phyloP scores from a whole-genome alignment of 73 alveolate genomes.

The Chromera velia region DNA sequence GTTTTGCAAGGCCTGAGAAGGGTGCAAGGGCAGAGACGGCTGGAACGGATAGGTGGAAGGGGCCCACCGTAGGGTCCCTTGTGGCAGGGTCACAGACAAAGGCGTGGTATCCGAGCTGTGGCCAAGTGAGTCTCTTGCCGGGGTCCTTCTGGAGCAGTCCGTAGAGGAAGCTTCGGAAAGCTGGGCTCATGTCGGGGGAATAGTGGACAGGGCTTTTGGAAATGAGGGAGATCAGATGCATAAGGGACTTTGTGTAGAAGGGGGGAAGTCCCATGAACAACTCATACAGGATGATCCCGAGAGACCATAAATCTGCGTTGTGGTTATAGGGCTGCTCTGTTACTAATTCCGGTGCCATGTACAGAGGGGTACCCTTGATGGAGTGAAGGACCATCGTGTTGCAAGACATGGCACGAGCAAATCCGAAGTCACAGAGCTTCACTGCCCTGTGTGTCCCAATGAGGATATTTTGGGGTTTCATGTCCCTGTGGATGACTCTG shows the following conservation, averaged over 20 bases:
- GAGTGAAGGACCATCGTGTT: constrained; percentile 92
- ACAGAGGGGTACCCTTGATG: constrained; percentile 98
- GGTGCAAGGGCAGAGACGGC: too few relatives aligned
- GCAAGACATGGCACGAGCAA: constrained; percentile 95
- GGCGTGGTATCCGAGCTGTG: too few relatives aligned
- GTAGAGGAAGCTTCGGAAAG: not conserved
- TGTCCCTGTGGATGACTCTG: constrained; percentile 95
- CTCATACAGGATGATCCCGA: constrained; percentile 98
- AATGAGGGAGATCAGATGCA: constrained; percentile 82
- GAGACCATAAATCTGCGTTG: constrained; percentile 97
- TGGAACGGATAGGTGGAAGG: too few relatives aligned
- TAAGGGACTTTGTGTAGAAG: constrained; percentile 91
- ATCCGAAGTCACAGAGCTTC: constrained; percentile 98
- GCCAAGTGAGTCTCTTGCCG: too few relatives aligned
- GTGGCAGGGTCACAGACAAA: too few relatives aligned
- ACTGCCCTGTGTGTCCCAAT: constrained; percentile 94
- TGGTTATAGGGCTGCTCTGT: constrained; percentile 93
- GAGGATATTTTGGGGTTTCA: constrained; percentile 97
- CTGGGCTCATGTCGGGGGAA: constrained; percentile 76
- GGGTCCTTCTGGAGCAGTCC: not conserved
- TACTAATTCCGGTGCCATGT: constrained; percentile 98
- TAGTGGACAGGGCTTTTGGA: constrained; percentile 93
- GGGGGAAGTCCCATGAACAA: constrained; percentile 99
- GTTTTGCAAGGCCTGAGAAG: too few relatives aligned
- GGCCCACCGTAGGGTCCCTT: too few relatives aligned